phyloP scores from a whole-genome alignment of 2,329 filamentous ascomycete species.

The Didymella arachidicola region DNA sequence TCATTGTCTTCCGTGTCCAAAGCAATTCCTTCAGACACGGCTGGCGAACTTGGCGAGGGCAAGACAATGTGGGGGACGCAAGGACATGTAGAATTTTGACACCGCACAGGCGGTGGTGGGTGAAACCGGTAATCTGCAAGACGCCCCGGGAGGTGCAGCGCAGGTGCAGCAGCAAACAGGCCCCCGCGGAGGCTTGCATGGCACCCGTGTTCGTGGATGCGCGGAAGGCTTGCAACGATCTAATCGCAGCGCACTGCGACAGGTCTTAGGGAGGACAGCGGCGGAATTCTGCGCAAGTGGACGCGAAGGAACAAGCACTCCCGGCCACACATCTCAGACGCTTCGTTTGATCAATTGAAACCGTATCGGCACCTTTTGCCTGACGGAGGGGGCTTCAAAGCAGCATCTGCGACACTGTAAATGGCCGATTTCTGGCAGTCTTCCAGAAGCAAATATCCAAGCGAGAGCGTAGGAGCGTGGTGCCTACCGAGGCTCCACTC shows the following conservation, averaged over 20 bases:
- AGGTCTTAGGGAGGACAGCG: slow-evolving; percentile 32
- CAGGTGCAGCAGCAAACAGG: slow-evolving; percentile 28
- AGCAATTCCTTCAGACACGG: slow-evolving; percentile 22
- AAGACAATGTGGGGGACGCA: slow-evolving; percentile 19
- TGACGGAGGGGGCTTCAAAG: slow-evolving; percentile 16
- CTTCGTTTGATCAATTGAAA: slow-evolving; percentile 29
- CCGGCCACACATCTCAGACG: slow-evolving; percentile 31
- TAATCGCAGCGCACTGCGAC: slow-evolving; percentile 32
- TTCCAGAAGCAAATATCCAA: slow-evolving; percentile 36
- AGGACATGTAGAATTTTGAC: slow-evolving; percentile 32
- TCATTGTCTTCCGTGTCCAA: slow-evolving; percentile 31
- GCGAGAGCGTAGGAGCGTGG: slow-evolving; percentile 26
- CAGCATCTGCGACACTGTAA: slow-evolving; percentile 23
- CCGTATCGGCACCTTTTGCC: slow-evolving; percentile 19
- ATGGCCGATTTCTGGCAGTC: slow-evolving; percentile 25
- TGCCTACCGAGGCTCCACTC: slow-evolving; percentile 32
- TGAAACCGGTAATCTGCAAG: slow-evolving; percentile 34
- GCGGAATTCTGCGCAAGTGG: not conserved
- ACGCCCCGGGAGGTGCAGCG: slow-evolving; percentile 37
- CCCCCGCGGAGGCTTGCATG: slow-evolving; percentile 34
- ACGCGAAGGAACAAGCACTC: slow-evolving; percentile 10
- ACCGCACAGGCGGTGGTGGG: slow-evolving; percentile 37
- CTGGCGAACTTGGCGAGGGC: slow-evolving; percentile 7
- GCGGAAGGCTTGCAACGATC: slow-evolving; percentile 46
- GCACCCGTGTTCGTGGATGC: slow-evolving; percentile 38